Conservation (phyloP, 2,329 filamentous ascomycete genomes). For the Colletotrichum somersetense region DNA sequence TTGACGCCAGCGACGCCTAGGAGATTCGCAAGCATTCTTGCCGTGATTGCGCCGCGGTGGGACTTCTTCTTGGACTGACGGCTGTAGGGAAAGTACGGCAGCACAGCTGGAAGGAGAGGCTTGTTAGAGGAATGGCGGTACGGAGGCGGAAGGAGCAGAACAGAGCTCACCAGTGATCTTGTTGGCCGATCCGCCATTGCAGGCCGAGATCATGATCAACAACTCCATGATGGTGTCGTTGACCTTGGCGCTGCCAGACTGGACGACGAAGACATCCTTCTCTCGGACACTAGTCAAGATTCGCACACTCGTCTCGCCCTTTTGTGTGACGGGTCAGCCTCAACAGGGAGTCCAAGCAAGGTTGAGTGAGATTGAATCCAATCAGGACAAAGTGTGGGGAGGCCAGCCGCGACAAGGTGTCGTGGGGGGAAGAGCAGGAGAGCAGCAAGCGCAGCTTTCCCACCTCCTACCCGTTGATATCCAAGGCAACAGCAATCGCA, state of each 20-base stretch:
- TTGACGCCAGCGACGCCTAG: constrained; percentile 94
- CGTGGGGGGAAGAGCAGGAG: constrained; percentile 2
- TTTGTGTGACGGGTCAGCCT: constrained; percentile 50
- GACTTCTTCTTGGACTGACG: constrained; percentile 99
- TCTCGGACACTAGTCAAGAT: constrained; percentile 86
- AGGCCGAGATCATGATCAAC: constrained; percentile 98
- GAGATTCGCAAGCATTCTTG: constrained; percentile 96
- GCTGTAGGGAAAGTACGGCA: constrained; percentile 98
- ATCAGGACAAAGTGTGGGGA: constrained; percentile 42
- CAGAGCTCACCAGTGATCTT: constrained; percentile 85
- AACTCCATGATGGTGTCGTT: constrained; percentile 99
- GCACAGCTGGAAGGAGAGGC: constrained; percentile 70
- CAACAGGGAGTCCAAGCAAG: constrained; percentile 44
- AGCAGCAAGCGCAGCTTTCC: background rate
- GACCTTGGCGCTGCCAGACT: constrained; percentile 95
- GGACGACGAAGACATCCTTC: constrained; percentile 98
- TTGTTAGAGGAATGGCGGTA: constrained; percentile 37
- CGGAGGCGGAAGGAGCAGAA: background rate
- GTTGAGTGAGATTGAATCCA: constrained; percentile 38
- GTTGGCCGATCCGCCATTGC: constrained; percentile 96
- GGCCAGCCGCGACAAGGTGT: constrained; percentile 11
- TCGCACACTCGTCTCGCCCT: constrained; percentile 78
- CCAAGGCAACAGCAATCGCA: constrained; percentile 35
- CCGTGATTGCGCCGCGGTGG: constrained; percentile 94
- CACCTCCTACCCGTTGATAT: constrained; percentile 26